These are phyloP conservation scores for Trichoderma polysporum DNA, from an alignment of 2,329 filamentous ascomycete species.

Conservation along the genomic window DNA sequence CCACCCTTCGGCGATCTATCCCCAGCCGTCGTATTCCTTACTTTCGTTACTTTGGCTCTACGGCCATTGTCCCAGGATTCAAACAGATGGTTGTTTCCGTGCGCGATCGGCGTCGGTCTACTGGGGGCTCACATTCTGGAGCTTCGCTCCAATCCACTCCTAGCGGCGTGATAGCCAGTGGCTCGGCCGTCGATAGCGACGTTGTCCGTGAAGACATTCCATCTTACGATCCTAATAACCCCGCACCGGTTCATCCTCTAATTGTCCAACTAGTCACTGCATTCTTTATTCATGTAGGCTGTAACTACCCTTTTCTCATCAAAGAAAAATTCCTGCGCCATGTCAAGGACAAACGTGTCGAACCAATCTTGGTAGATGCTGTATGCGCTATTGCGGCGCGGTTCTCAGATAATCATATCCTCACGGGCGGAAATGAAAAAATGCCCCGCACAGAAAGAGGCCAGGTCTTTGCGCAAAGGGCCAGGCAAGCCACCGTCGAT, in stretches of 20 bases:
- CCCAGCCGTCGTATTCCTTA: conserved; percentile 74
- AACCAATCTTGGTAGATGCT: conserved; percentile 82
- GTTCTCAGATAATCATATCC: conserved; percentile 64
- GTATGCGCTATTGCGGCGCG: conserved; percentile 80
- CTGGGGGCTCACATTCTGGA: conserved; percentile 55
- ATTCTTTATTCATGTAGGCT: conserved; percentile 80
- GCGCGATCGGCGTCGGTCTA: conserved; percentile 62
- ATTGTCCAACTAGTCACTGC: conserved; percentile 75
- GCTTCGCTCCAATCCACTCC: conserved; percentile 49
- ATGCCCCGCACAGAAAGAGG: conserved; percentile 66
- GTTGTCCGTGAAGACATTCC: conserved; percentile 58
- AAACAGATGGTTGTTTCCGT: conserved; percentile 89
- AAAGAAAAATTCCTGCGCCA: conserved; percentile 70
- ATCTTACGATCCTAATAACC: conserved; percentile 72
- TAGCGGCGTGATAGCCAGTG: conserved; percentile 38
- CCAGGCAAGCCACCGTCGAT: conserved; percentile 79
- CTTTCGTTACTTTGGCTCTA: conserved; percentile 87
- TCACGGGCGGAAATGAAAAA: conserved; percentile 49
- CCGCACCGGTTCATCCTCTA: conserved; percentile 68
- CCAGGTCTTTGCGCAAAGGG: conserved; percentile 74
- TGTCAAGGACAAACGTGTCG: conserved; percentile 76
- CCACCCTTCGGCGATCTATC: conserved; percentile 45
- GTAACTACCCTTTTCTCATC: conserved; percentile 81
- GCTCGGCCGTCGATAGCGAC: conserved; percentile 44
- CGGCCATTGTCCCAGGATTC: conserved; percentile 86